phyloP scores from a whole-genome alignment of 2,329 filamentous ascomycete genomes.

The Leptoxyphium fumago region DNA sequence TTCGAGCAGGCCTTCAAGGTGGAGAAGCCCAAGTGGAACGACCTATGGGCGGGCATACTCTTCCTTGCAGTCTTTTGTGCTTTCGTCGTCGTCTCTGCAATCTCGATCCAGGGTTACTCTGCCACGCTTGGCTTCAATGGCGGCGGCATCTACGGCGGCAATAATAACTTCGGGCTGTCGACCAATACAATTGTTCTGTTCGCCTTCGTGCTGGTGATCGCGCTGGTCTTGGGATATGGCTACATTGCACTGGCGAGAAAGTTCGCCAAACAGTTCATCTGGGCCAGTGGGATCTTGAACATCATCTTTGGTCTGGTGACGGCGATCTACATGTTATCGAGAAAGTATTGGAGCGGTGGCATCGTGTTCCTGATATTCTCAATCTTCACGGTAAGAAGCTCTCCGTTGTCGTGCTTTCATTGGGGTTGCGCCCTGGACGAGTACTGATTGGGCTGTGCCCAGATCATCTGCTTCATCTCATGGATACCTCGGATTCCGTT shows the following conservation, averaged over 20 bases:
- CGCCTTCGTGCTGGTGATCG: conserved; percentile 58
- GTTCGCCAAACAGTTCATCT: conserved; percentile 53
- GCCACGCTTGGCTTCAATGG: conserved; percentile 48
- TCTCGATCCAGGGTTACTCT: conserved; percentile 62
- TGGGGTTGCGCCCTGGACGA: too few species aligned
- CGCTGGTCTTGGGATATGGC: conserved; percentile 57
- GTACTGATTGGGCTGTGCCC: neutral
- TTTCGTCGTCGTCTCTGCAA: conserved; percentile 60
- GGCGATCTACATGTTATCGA: conserved; percentile 69
- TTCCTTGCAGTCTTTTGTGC: conserved; percentile 57
- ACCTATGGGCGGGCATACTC: conserved; percentile 75
- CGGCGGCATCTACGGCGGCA: conserved; percentile 56
- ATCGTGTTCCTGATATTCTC: conserved; percentile 77
- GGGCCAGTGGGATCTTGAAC: conserved; percentile 81
- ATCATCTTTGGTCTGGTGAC: conserved; percentile 73
- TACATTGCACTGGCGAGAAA: conserved; percentile 47
- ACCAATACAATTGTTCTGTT: conserved; percentile 82
- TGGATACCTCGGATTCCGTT: conserved; percentile 90
- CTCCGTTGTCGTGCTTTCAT: too few species aligned
- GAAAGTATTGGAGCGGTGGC: conserved; percentile 65
- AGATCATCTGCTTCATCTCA: conserved; percentile 61
- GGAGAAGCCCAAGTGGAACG: conserved; percentile 74
- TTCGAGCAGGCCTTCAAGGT: conserved; percentile 78
- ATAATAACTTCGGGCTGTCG: conserved; percentile 54
- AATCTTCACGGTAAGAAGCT: conserved; percentile 43